These are phyloP conservation scores for Pseudocercospora cruenta DNA, from an alignment of 2,329 filamentous ascomycete genomes.

Conservation along the genomic window DNA sequence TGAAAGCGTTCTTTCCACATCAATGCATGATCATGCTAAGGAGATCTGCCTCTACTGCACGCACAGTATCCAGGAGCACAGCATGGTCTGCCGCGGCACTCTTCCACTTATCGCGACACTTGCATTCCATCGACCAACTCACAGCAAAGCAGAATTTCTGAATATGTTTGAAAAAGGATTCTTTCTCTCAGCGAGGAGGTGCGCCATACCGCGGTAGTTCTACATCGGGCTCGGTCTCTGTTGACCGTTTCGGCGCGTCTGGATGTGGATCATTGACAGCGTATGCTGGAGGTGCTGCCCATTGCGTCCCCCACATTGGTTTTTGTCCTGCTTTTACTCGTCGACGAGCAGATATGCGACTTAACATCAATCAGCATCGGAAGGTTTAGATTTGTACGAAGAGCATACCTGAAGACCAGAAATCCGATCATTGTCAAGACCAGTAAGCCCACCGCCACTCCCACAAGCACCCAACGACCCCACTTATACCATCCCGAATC, in stretches of 20 bases:
- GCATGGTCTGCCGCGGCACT: no score
- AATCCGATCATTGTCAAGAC: neutral
- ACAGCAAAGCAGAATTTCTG: no score
- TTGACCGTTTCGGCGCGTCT: slow-evolving; percentile 3
- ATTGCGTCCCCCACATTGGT: slow-evolving; percentile 6
- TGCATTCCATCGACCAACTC: no score
- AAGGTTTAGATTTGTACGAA: neutral
- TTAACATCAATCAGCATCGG: neutral
- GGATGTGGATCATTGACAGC: slow-evolving; percentile 10
- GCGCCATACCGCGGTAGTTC: neutral
- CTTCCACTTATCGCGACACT: no score
- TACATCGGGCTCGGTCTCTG: neutral
- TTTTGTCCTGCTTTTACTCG: neutral
- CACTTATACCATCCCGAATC: slow-evolving; percentile 12
- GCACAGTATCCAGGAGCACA: no score
- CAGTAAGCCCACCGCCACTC: neutral
- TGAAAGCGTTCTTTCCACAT: no score
- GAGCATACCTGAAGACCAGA: slow-evolving; percentile 2
- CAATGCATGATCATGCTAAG: no score
- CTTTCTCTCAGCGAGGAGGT: neutral
- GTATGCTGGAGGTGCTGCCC: slow-evolving; percentile 12
- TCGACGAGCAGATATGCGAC: slow-evolving; percentile 8
- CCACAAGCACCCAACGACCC: slow-evolving; percentile 11
- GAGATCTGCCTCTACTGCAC: no score
- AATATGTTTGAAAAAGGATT: no score